These are phyloP conservation scores for Quercus dentata DNA, from an alignment of 306 rosid species.

Conservation along the genomic window DNA sequence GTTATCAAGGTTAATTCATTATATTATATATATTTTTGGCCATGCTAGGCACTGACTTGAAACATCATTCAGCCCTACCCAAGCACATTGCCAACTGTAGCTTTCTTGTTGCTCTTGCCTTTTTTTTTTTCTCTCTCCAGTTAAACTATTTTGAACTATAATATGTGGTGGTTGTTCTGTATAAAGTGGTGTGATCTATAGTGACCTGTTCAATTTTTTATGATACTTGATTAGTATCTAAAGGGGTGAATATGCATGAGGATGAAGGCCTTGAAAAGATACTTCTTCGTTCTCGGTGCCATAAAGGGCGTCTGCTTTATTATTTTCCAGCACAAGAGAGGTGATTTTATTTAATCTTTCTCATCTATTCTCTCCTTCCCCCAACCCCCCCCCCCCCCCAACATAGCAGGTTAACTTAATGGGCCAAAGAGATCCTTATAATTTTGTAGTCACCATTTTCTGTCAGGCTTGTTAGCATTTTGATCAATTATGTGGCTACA, in stretches of 20 bases:
- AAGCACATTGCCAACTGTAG: neutral
- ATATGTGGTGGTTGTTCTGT: neutral
- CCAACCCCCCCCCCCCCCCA: too few relatives aligned
- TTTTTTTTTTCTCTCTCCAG: neutral
- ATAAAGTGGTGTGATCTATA: conserved; percentile 12
- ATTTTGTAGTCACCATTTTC: neutral
- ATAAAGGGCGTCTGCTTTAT: conserved; percentile 92
- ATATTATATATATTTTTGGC: too few relatives aligned
- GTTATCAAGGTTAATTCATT: too few relatives aligned
- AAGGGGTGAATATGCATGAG: conserved; percentile 49
- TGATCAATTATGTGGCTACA: neutral
- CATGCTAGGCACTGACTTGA: neutral
- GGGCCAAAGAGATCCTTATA: neutral
- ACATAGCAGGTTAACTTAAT: neutral
- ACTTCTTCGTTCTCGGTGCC: conserved; percentile 80
- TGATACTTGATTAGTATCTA: conserved; percentile 55
- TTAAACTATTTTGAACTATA: neutral
- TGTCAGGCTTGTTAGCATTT: neutral
- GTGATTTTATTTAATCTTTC: conserved; percentile 32
- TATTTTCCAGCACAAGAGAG: conserved; percentile 79
- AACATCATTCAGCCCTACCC: neutral
- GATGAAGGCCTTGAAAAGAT: conserved; percentile 72
- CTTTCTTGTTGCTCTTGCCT: neutral
- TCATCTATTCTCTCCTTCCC: neutral
- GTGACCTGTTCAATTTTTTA: conserved; percentile 14